Percentiles rank a stretch among this genome's conserved stretches.
Conservation (phyloP, 2,329 filamentous ascomycete species). For the Aureobasidium zeae region DNA sequence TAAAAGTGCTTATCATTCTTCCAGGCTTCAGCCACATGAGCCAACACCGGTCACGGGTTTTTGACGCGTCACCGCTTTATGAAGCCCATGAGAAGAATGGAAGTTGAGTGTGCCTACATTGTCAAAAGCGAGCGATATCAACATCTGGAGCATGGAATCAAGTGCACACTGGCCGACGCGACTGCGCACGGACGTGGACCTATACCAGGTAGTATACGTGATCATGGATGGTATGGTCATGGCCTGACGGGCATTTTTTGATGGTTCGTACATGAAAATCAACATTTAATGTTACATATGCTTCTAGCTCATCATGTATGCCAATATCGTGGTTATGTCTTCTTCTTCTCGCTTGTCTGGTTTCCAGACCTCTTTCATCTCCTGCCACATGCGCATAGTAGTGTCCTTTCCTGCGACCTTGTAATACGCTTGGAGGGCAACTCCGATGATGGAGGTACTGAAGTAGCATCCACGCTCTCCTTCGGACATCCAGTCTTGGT, state of each 20-base stretch:
- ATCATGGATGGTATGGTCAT: too few relatives aligned
- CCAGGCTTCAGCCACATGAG: slow-evolving; percentile 13
- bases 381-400: slow-evolving; percentile 47
- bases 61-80: not conserved
- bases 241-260: too few relatives aligned
- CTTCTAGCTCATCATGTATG: not conserved
- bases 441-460: slow-evolving; percentile 47
- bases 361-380: slow-evolving; percentile 33
- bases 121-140: too few relatives aligned
- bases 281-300: slow-evolving; percentile 10
- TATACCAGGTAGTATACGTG: too few relatives aligned
- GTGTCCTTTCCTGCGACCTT: slow-evolving; percentile 46
- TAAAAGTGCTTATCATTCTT: not conserved
- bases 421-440: slow-evolving; percentile 54
- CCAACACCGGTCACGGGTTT: not conserved
- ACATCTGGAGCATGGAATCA: too few relatives aligned
- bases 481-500: slow-evolving; percentile 16
- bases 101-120: too few relatives aligned
- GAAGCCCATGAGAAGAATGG: not conserved
- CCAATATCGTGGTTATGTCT: not conserved
- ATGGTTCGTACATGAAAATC: slow-evolving; percentile 11
- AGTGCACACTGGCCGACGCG: too few relatives aligned
- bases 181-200: slow-evolving; percentile 9
- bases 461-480: slow-evolving; percentile 26
- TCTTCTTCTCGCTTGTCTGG: slow-evolving; percentile 25